Percentiles rank a stretch among this genome's conserved stretches.
Conservation (phyloP, 2,329 filamentous ascomycete species). For the Phyllosticta citriasiana region DNA sequence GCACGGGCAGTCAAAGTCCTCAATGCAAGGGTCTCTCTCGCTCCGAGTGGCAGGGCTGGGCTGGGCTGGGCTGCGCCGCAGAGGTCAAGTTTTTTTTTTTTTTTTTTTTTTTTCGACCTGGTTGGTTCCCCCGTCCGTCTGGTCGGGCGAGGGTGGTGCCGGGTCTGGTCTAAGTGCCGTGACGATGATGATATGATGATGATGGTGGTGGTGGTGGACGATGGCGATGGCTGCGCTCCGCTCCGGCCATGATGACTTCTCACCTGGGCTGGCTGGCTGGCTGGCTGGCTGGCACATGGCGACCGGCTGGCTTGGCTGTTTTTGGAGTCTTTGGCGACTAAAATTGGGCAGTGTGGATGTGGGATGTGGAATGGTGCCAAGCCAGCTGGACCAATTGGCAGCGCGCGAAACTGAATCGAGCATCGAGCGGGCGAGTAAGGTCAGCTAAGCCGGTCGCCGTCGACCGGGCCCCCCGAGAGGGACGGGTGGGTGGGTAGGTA, state of each 20-base stretch:
- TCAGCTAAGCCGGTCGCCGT: not conserved
- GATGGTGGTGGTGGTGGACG: not conserved
- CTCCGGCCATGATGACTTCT: not conserved
- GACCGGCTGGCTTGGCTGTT: not conserved
- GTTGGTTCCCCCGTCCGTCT: too few relatives aligned
- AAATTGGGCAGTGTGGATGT: not conserved
- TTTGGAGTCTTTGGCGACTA: not conserved
- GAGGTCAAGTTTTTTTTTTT: not conserved
- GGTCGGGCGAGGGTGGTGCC: not conserved
- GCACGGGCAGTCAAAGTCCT: not conserved
- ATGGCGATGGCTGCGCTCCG: not conserved
- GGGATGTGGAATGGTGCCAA: not conserved
- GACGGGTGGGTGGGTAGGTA: not conserved
- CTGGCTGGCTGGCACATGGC: not conserved
- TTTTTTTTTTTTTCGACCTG: too few relatives aligned
- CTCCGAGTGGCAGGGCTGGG: not conserved
- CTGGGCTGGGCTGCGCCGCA: not conserved
- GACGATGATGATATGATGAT: not conserved
- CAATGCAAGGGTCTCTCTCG: not conserved
- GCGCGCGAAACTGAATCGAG: not conserved
- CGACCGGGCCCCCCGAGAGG: not conserved
- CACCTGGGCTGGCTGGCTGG: too few relatives aligned
- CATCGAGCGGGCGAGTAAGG: not conserved
- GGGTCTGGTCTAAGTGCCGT: not conserved
- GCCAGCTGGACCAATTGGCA: not conserved